These are phyloP conservation scores for Pleurozium schreberi DNA, from an alignment of 225 moss, liverwort and hornwort genomes.

Conservation along the genomic window DNA sequence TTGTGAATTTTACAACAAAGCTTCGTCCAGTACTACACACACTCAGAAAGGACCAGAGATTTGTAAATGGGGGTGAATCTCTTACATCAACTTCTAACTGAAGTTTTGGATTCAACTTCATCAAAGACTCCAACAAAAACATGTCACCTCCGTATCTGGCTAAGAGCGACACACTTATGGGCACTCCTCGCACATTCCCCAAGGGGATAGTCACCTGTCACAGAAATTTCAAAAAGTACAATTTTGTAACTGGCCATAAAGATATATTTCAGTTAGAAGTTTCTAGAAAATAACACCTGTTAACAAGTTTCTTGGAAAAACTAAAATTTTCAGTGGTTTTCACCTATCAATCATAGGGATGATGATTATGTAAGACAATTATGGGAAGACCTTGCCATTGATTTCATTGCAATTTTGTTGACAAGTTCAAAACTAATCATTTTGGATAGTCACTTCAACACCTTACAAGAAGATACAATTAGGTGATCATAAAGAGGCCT, in stretches of 20 bases:
- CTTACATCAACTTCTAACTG: constrained; percentile 31
- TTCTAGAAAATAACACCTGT: not conserved
- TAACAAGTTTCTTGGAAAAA: not conserved
- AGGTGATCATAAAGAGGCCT: not conserved
- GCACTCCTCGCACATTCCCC: constrained; percentile 37
- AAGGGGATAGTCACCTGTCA: constrained; percentile 36
- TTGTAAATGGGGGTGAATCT: not conserved
- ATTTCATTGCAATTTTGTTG: not conserved
- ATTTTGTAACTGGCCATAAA: not conserved
- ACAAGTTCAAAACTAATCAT: not conserved
- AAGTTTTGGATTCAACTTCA: constrained; percentile 31
- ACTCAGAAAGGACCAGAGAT: not conserved
- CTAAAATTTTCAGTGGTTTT: not conserved
- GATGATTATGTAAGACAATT: not conserved
- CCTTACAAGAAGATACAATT: not conserved
- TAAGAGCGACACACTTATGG: constrained; percentile 38
- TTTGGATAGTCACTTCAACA: not conserved
- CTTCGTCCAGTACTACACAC: not conserved
- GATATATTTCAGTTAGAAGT: too few species aligned
- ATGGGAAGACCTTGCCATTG: not conserved
- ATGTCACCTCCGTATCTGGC: constrained; percentile 42
- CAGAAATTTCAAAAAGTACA: not conserved
- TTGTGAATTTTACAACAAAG: not conserved
- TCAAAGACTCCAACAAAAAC: constrained; percentile 35
- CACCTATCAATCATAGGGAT: not conserved